These are phyloP conservation scores for Circinella umbellata DNA, from an alignment of 371 early-diverging fungal genomes.

Conservation along the genomic window DNA sequence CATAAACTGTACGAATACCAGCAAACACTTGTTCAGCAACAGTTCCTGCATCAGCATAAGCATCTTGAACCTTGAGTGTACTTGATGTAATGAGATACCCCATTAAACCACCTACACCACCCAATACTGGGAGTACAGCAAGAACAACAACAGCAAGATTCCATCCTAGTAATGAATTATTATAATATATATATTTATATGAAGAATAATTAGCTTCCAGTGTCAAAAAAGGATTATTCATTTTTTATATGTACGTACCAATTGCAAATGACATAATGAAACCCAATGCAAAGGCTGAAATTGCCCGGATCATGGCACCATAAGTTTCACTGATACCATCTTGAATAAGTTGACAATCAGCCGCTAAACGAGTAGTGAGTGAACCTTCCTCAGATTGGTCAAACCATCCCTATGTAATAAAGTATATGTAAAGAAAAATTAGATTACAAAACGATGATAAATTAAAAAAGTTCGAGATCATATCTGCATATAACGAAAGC, in stretches of 20 bases:
- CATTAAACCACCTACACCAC: slow-evolving; percentile 54
- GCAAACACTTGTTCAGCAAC: slow-evolving; percentile 84
- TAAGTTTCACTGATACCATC: slow-evolving; percentile 87
- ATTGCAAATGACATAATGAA: slow-evolving; percentile 25
- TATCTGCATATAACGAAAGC: too few relatives aligned
- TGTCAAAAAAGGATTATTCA: too few relatives aligned
- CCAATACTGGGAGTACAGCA: slow-evolving; percentile 61
- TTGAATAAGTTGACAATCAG: slow-evolving; percentile 73
- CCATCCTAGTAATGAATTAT: slow-evolving; percentile 63
- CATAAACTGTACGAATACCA: slow-evolving; percentile 78
- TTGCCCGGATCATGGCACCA: slow-evolving; percentile 64
- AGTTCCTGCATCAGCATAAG: slow-evolving; percentile 79
- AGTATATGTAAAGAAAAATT: slow-evolving; percentile 77
- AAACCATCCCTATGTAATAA: slow-evolving; percentile 66
- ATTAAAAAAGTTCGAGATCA: too few relatives aligned
- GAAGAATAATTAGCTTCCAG: too few relatives aligned
- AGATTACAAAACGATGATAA: slow-evolving; percentile 2
- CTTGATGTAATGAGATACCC: slow-evolving; percentile 59
- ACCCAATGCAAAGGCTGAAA: slow-evolving; percentile 69
- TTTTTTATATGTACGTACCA: slow-evolving; percentile 51
- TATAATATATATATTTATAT: too few relatives aligned
- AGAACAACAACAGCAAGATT: slow-evolving; percentile 71
- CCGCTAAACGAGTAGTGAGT: slow-evolving; percentile 67
- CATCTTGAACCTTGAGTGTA: slow-evolving; percentile 42
- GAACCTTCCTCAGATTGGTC: slow-evolving; percentile 70